Percentiles rank a stretch among this genome's conserved stretches.
phyloP scores from a whole-genome alignment of 148 eudicot genomes.

The Rhododendron simsii region DNA sequence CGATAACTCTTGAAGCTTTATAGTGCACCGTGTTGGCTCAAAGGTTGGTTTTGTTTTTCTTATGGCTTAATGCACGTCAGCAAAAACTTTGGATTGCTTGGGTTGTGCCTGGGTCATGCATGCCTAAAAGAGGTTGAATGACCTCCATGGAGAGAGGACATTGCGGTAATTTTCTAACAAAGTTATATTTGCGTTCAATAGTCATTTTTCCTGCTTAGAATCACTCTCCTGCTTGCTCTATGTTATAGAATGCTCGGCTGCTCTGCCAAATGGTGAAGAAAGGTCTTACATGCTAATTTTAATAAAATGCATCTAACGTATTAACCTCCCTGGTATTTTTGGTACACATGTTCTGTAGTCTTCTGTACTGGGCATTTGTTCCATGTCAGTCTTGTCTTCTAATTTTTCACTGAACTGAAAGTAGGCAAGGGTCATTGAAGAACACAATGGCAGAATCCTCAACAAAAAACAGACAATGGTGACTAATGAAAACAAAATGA shows the following conservation, averaged over 20 bases:
- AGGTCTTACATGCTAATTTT: neutral
- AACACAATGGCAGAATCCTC: neutral
- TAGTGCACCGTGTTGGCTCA: slow-evolving; percentile 28
- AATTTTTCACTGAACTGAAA: neutral
- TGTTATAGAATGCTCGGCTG: neutral
- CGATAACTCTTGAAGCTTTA: slow-evolving; percentile 73
- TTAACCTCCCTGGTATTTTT: neutral
- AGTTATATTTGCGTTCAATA: neutral
- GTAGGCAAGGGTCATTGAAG: slow-evolving; percentile 3
- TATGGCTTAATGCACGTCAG: slow-evolving; percentile 11
- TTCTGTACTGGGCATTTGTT: neutral
- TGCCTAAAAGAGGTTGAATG: slow-evolving; percentile 11
- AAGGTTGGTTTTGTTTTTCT: slow-evolving; percentile 12
- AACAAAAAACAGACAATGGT: neutral
- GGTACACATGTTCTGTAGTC: neutral
- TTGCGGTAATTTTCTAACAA: slow-evolving; percentile 13
- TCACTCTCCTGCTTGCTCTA: neutral
- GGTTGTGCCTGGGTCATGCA: slow-evolving; percentile 10
- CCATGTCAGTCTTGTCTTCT: neutral
- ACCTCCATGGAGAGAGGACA: slow-evolving; percentile 1
- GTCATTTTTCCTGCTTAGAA: neutral
- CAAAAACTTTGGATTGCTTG: slow-evolving; percentile 21
- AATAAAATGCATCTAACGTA: neutral
- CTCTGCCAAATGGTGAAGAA: neutral
- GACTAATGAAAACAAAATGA: neutral